phyloP scores from a whole-genome alignment of 441 rosid genomes.

The Bruguiera hainesii region DNA sequence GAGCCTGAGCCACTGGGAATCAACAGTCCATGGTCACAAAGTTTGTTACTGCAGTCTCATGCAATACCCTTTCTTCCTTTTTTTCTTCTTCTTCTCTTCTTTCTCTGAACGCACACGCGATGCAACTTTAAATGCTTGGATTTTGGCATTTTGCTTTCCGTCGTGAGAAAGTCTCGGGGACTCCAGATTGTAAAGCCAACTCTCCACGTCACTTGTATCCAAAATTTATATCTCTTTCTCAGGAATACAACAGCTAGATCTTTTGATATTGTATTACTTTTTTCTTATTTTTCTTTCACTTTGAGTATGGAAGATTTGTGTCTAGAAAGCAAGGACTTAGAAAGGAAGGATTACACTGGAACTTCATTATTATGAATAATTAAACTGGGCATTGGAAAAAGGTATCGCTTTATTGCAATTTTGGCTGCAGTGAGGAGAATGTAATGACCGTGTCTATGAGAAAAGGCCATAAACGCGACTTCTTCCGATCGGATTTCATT shows the following conservation, averaged over 20 bases:
- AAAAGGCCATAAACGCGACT: constrained; percentile 7
- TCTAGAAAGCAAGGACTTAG: constrained; percentile 17
- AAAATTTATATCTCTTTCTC: not conserved
- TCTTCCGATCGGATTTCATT: not conserved
- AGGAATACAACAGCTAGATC: not conserved
- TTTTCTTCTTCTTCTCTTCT: constrained; percentile 13
- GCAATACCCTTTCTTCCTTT: constrained; percentile 16
- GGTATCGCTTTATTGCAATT: constrained; percentile 24
- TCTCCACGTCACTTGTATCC: constrained; percentile 33
- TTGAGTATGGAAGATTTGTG: too few relatives aligned
- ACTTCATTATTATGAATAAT: constrained; percentile 14
- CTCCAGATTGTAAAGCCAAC: constrained; percentile 25
- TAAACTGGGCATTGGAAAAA: constrained; percentile 5
- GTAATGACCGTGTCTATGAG: constrained; percentile 21
- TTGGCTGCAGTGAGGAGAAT: constrained; percentile 10
- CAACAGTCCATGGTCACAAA: constrained; percentile 36
- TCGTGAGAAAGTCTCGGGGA: constrained; percentile 2
- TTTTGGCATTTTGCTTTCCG: constrained; percentile 9
- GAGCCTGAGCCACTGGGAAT: constrained; percentile 9
- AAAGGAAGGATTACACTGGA: constrained; percentile 5
- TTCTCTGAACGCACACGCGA: not conserved
- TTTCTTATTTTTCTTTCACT: too few relatives aligned
- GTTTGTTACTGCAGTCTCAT: constrained; percentile 34
- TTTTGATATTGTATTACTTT: not conserved
- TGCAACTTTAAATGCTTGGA: not conserved